Evolutionary conservation across 257 asterid species (phyloP), one percentile per base, ranked within the genome.

Genomic region (Pogostemon cablin): DNA sequence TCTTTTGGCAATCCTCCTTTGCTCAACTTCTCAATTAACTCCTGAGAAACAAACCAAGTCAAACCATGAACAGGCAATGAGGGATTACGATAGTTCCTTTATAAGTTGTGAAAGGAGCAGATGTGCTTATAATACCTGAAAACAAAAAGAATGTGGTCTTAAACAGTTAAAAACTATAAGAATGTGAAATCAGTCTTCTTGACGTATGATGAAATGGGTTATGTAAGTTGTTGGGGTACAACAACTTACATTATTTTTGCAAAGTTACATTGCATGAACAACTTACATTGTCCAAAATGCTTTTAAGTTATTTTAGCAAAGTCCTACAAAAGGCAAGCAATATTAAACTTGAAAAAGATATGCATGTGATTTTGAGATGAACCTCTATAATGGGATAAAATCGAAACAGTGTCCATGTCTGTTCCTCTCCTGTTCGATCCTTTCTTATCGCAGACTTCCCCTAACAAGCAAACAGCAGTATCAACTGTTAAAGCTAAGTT

Each of bases 341-440:
- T 15, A 53, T 34, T 10, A 49, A 57, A 71, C 54, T 62, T 70
- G 35, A 65, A 71, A 37, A 17, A 69, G 69, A 67, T 48, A 38
- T 15, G 67, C 61, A 60, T 53, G 49, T 69, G 74, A 57, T 68
- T 39, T 71, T 56, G 58, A 76, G 58, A 66, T 80, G 67, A 68
- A 91, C 98, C 98, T 91, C 98, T 67, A 89, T 69, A 84, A 87
- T 66, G 74, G 98, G 98, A 76, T 80, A 91, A 81, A 91, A 91
- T 12, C 95, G 88, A 73, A 77, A 87, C 40, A 91, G 81, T 40
- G 86, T 84, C 97, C 97, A 91, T 12, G 87, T 82, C 76, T 83
- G 93, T 75, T 87, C 96, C 73, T 86, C 91, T 75, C 84, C 91
- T 61, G 81, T 72, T 77, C 90, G 88, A 75, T 91, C 98, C 85